A percentile compares a stretch with the other conserved stretches of the same genome.
These are phyloP conservation scores for Luffa aegyptiaca DNA, from an alignment of 306 rosid genomes.

Conservation along the genomic window DNA sequence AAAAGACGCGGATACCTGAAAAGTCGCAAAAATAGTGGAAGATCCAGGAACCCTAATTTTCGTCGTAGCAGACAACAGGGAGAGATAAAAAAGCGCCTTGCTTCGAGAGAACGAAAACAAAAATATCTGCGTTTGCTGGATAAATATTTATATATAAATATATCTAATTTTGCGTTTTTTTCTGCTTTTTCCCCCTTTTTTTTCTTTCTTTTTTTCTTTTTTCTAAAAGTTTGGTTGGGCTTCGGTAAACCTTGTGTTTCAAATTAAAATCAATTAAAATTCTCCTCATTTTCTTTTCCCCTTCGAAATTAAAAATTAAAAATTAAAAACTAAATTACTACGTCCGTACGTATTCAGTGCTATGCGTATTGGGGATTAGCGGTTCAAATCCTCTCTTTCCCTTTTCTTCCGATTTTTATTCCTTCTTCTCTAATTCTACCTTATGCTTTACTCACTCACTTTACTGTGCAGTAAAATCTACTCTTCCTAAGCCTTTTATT, in stretches of 20 bases:
- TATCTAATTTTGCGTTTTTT: neutral
- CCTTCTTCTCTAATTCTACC: neutral
- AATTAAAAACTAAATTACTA: neutral
- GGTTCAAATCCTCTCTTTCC: neutral
- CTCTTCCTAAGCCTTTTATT: neutral
- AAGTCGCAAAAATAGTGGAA: conserved; percentile 19
- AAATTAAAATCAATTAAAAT: neutral
- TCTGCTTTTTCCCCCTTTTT: neutral
- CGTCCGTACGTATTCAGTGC: neutral
- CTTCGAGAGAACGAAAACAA: conserved; percentile 21
- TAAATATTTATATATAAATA: neutral
- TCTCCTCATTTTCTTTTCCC: neutral
- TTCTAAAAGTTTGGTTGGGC: neutral
- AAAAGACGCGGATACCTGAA: conserved; percentile 17
- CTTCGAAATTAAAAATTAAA: neutral
- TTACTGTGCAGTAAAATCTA: neutral
- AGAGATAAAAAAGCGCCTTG: conserved; percentile 24
- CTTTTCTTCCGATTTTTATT: neutral
- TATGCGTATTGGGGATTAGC: neutral
- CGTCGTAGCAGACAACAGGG: conserved; percentile 4
- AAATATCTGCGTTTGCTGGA: conserved; percentile 24
- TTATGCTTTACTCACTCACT: neutral
- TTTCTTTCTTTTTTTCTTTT: neutral
- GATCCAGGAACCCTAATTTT: conserved; percentile 53
- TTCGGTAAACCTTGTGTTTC: conserved; percentile 1